A percentile compares a stretch with the other conserved stretches of the same genome.
Conservation (phyloP, 305 asterid species). For the Ilex paraguariensis region DNA sequence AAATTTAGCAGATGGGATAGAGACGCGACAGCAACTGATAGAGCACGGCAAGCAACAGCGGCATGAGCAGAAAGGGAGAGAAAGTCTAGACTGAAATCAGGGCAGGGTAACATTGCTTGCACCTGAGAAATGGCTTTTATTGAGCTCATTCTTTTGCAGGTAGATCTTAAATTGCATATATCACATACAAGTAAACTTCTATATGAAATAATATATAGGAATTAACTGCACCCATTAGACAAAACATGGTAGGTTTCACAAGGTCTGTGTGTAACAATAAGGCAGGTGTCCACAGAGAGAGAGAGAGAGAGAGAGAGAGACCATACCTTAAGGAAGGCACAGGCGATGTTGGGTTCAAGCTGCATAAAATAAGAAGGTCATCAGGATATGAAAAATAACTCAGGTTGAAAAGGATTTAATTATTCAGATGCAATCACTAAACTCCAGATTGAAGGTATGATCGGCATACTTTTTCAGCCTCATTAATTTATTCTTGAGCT, state of each 20-base stretch:
- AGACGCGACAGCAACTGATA: constrained; percentile 74
- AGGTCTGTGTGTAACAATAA: neutral
- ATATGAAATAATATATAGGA: no score
- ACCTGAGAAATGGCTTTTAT: constrained; percentile 68
- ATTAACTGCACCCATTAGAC: no score
- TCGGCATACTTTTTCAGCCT: constrained; percentile 80
- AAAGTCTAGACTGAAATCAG: constrained; percentile 87
- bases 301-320: no score
- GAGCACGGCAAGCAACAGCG: constrained; percentile 70
- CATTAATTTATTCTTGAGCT: constrained; percentile 93
- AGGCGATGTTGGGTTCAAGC: constrained; percentile 87
- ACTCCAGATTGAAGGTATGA: neutral
- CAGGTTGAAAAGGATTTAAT: constrained; percentile 7
- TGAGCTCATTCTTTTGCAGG: constrained; percentile 64
- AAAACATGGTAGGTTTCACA: neutral
- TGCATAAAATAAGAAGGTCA: constrained; percentile 42
- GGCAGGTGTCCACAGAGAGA: no score
- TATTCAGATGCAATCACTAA: no score
- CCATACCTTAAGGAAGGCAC: constrained; percentile 86
- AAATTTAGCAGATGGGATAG: constrained; percentile 63
- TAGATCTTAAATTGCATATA: constrained; percentile 78
- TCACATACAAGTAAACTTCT: constrained; percentile 15
- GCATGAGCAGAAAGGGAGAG: constrained; percentile 90
- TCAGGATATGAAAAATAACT: constrained; percentile 13
- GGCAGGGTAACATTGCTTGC: constrained; percentile 87